Percentiles rank a stretch among this genome's conserved stretches.
These are phyloP conservation scores for Trichosanthes cucumerina DNA, from an alignment of 306 rosid genomes.

Conservation along the genomic window DNA sequence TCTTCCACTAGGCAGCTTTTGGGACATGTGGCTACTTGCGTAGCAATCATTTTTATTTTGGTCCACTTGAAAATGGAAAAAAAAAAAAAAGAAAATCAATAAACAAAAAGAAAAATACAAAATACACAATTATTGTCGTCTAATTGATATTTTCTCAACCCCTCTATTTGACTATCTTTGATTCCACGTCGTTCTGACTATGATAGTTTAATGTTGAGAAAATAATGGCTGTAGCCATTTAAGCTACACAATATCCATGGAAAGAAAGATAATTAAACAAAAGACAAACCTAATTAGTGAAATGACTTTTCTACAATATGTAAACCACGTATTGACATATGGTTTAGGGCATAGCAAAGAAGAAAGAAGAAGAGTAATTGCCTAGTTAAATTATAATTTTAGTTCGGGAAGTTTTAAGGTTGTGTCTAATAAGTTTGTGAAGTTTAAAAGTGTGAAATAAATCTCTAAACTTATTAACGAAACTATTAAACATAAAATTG, in stretches of 20 bases:
- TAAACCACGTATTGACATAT: slow-evolving; percentile 10
- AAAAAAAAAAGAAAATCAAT: not conserved
- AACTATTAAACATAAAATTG: no score
- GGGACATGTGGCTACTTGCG: slow-evolving; percentile 34
- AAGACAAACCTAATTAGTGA: not conserved
- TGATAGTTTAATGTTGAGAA: not conserved
- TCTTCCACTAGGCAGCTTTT: slow-evolving; percentile 13
- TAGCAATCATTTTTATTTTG: slow-evolving; percentile 22
- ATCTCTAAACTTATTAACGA: no score
- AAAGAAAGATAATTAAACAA: not conserved
- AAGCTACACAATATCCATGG: not conserved
- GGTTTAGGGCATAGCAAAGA: not conserved
- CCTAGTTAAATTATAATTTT: no score
- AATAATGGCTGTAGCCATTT: not conserved
- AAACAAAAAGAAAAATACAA: not conserved
- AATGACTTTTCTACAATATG: not conserved
- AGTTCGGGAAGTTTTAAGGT: no score
- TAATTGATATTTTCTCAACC: not conserved
- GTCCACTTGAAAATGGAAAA: not conserved
- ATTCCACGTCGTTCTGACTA: not conserved
- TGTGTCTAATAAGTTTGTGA: no score
- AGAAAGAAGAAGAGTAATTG: no score
- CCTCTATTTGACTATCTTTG: not conserved
- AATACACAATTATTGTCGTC: not conserved
- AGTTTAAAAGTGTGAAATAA: no score